These are phyloP conservation scores for Brassica balearica DNA, from an alignment of 441 rosid genomes.

Conservation along the genomic window DNA sequence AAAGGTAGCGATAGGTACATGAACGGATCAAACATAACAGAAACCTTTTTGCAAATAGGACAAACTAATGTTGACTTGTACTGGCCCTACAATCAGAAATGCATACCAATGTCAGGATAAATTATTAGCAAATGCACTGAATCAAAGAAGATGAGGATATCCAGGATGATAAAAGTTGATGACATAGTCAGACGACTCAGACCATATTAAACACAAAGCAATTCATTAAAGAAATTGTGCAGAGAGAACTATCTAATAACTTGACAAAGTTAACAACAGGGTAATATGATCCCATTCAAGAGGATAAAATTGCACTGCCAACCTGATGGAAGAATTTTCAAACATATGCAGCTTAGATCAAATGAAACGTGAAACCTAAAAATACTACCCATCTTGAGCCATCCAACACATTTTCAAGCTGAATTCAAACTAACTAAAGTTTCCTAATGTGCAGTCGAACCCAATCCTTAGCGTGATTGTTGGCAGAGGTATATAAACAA, in stretches of 20 bases:
- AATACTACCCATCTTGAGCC: conserved; percentile 27
- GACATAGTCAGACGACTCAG: background rate
- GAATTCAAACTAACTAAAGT: conserved; percentile 19
- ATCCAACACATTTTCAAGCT: conserved; percentile 8
- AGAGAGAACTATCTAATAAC: conserved; percentile 12
- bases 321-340: conserved; percentile 29
- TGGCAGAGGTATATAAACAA: conserved; percentile 30
- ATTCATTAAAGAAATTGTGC: background rate
- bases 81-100: conserved; percentile 64
- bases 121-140: conserved; percentile 29
- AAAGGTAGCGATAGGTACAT: conserved; percentile 79
- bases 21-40: conserved; percentile 80
- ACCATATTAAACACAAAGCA: conserved; percentile 22
- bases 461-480: conserved; percentile 25
- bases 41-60: conserved; percentile 76
- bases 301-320: conserved; percentile 16
- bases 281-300: conserved; percentile 17
- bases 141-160: conserved; percentile 23
- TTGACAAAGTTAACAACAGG: conserved; percentile 3
- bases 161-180: conserved; percentile 22
- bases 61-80: conserved; percentile 84
- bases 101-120: conserved; percentile 10
- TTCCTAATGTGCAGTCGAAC: conserved; percentile 38
- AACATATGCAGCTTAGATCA: conserved; percentile 28
- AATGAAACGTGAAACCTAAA: conserved; percentile 23